These are phyloP conservation scores for Litsea cubeba DNA, from an alignment of 164 flowering plant species.

Conservation along the genomic window DNA sequence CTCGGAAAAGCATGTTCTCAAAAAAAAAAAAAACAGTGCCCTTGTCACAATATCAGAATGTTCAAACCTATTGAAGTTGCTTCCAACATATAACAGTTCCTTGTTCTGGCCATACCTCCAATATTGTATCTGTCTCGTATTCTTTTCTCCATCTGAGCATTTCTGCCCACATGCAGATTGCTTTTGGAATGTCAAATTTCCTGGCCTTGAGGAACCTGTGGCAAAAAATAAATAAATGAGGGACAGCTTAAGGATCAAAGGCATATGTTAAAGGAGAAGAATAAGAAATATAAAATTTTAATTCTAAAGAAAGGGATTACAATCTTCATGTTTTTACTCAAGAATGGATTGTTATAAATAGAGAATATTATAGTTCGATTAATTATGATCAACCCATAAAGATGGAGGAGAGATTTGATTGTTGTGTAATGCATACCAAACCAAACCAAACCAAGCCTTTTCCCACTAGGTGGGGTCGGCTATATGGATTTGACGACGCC, in stretches of 20 bases:
- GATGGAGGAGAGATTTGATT: too few species aligned
- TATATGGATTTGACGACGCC: too few species aligned
- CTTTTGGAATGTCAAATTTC: constrained; percentile 66
- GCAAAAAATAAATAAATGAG: background rate
- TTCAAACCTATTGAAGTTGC: background rate
- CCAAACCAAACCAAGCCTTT: too few species aligned
- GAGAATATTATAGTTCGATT: too few species aligned
- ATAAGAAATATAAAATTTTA: background rate
- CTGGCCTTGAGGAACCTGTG: constrained; percentile 89
- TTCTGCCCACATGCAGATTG: constrained; percentile 88
- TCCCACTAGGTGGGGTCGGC: too few species aligned
- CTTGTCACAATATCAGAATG: background rate
- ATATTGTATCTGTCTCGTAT: constrained; percentile 76
- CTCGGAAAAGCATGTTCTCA: too few species aligned
- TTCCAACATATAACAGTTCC: background rate
- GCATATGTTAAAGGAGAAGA: background rate
- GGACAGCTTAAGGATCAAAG: background rate
- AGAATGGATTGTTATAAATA: too few species aligned
- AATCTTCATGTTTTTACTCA: background rate
- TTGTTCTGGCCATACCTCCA: constrained; percentile 50
- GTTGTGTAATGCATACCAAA: too few species aligned
- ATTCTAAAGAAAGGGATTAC: background rate
- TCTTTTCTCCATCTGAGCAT: constrained; percentile 94
- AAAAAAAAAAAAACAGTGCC: background rate
- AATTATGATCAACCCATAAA: too few species aligned